Evolutionary conservation across 202 grass and related monocot genomes (phyloP).

Genomic region (Zizania palustris): DNA sequence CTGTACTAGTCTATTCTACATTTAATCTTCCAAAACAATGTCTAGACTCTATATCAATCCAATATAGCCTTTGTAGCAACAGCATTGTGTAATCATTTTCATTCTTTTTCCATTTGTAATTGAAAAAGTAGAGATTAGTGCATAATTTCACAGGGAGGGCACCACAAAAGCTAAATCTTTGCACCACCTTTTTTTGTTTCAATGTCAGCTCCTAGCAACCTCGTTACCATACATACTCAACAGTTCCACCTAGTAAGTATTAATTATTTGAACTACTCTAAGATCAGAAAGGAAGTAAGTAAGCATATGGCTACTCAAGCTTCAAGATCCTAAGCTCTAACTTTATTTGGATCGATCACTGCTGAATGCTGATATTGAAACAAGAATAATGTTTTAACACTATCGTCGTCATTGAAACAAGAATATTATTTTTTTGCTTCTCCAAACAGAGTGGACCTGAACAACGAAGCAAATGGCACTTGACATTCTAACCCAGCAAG

Average conservation of each 20-base stretch:
- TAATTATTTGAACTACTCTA: not conserved
- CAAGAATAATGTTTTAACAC: not conserved
- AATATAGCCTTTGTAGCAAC: not conserved
- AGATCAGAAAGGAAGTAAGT: not conserved
- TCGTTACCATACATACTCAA: not conserved
- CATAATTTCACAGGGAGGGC: not conserved
- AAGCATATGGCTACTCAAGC: not conserved
- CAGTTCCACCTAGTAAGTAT: not conserved
- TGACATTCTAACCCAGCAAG: not conserved
- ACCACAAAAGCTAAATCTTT: not conserved
- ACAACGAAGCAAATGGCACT: not conserved
- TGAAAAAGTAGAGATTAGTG: not conserved
- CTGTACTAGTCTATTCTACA: not conserved
- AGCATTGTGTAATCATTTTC: not conserved
- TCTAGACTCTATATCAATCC: not conserved
- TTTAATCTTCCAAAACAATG: constrained; percentile 7
- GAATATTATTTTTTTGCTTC: not conserved
- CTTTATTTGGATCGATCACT: not conserved
- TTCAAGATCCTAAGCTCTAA: not conserved
- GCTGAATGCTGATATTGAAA: not conserved
- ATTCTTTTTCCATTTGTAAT: not conserved
- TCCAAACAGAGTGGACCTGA: not conserved
- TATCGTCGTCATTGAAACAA: no score
- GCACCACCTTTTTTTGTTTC: not conserved
- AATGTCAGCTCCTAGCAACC: not conserved